Percentiles rank a stretch among this genome's conserved stretches.
phyloP scores from a whole-genome alignment of 495 filamentous ascomycete species.

The Lophiostoma macrostomum region DNA sequence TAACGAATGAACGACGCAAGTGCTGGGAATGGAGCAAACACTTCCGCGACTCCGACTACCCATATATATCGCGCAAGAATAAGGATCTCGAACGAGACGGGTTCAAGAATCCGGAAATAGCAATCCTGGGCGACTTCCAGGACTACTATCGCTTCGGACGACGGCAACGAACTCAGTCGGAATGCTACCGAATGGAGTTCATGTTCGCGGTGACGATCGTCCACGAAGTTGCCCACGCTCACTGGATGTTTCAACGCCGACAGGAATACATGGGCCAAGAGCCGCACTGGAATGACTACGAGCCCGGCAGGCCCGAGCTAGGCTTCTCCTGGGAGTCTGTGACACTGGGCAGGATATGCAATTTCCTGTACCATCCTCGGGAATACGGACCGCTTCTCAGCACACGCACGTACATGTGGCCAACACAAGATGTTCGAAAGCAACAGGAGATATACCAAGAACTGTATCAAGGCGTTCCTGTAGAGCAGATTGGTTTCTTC shows the following conservation, averaged over 20 bases:
- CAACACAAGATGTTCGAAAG: too few relatives aligned
- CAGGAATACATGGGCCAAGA: not conserved
- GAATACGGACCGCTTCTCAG: too few relatives aligned
- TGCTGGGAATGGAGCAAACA: too few relatives aligned
- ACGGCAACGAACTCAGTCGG: not conserved
- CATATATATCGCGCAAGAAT: not conserved
- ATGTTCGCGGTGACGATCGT: conserved; percentile 14
- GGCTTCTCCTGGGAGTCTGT: conserved; percentile 17
- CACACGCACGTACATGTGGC: too few relatives aligned
- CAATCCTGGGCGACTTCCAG: not conserved
- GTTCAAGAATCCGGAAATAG: not conserved
- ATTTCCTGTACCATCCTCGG: too few relatives aligned
- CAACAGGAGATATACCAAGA: too few relatives aligned
- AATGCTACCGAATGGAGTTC: conserved; percentile 10
- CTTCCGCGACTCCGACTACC: not conserved
- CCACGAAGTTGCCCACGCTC: conserved; percentile 23
- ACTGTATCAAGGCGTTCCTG: too few relatives aligned
- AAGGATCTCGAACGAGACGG: not conserved
- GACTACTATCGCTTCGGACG: conserved; percentile 2
- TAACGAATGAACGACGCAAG: too few relatives aligned
- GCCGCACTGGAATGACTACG: conserved; percentile 4
- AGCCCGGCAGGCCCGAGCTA: conserved; percentile 7
- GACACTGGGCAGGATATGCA: conserved; percentile 1
- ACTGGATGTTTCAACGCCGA: conserved; percentile 5
- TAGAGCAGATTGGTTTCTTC: too few relatives aligned